Evolutionary conservation across 345 rosid genomes (phyloP).

Genomic region (Aurinia saxatilis): DNA sequence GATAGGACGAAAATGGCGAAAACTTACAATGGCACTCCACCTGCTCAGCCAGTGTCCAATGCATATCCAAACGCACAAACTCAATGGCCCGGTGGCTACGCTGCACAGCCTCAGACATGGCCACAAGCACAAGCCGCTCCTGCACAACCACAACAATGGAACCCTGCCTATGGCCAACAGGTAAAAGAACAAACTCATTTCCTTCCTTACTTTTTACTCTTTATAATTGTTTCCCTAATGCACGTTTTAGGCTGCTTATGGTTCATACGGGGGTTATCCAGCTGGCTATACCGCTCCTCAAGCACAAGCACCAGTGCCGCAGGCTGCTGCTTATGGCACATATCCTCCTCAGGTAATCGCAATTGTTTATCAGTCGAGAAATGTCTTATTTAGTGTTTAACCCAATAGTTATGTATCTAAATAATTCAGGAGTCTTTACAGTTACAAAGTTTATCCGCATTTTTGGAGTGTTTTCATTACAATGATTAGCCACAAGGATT

Average conservation of each 20-base stretch:
- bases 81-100: conserved; percentile 83
- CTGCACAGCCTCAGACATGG: conserved; percentile 84
- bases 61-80: conserved; percentile 67
- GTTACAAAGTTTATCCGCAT: too few species aligned
- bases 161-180: conserved; percentile 85
- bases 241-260: conserved; percentile 56
- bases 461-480: too few species aligned
- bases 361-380: background rate
- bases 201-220: background rate
- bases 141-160: conserved; percentile 66
- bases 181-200: conserved; percentile 18
- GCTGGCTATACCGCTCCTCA: conserved; percentile 62
- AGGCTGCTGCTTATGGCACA: conserved; percentile 57
- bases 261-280: conserved; percentile 67
- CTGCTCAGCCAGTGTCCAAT: conserved; percentile 60
- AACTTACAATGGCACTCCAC: conserved; percentile 44
- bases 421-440: too few species aligned
- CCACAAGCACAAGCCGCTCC: conserved; percentile 64
- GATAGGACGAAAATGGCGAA: conserved; percentile 80
- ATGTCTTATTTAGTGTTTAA: background rate
- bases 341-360: conserved; percentile 74
- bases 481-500: too few species aligned
- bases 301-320: conserved; percentile 64
- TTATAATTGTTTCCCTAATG: background rate
- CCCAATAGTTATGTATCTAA: too few species aligned